phyloP scores from a whole-genome alignment of 2,329 filamentous ascomycete species.

The Camillea tinctor region DNA sequence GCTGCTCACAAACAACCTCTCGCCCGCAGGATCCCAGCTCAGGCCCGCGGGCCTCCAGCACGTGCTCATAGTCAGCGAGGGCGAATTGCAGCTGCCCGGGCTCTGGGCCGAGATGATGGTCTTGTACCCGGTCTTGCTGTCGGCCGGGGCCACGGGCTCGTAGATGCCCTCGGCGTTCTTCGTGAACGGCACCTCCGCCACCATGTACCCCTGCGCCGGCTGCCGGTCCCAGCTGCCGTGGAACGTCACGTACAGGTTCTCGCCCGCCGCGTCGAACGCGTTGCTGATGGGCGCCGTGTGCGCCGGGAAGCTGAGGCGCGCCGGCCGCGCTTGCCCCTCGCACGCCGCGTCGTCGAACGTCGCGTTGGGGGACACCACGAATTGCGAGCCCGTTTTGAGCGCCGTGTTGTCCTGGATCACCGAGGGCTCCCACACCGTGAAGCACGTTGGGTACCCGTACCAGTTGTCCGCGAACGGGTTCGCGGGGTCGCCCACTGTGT shows the following conservation, averaged over 20 bases:
- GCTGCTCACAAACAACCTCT: neutral
- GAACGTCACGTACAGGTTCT: conserved; percentile 61
- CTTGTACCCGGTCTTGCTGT: conserved; percentile 30
- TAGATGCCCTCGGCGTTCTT: conserved; percentile 24
- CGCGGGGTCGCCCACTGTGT: conserved; percentile 49
- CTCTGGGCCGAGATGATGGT: conserved; percentile 35
- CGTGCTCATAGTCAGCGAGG: conserved; percentile 36
- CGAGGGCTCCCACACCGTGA: conserved; percentile 40
- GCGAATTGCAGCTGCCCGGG: conserved; percentile 32
- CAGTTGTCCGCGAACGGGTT: conserved; percentile 48
- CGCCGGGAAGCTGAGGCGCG: conserved; percentile 51
- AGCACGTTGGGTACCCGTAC: conserved; percentile 59
- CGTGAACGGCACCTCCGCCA: conserved; percentile 35
- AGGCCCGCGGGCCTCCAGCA: conserved; percentile 19
- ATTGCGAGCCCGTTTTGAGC: conserved; percentile 36
- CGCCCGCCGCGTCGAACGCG: conserved; percentile 56
- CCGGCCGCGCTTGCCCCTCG: conserved; percentile 25
- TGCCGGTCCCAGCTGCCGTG: conserved; percentile 55
- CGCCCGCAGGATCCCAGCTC: neutral
- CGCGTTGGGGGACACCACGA: conserved; percentile 31
- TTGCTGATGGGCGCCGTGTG: conserved; percentile 65
- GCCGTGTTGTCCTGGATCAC: conserved; percentile 36
- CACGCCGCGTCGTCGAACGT: conserved; percentile 32
- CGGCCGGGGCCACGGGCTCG: conserved; percentile 32
- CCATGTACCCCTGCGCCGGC: conserved; percentile 36